Evolutionary conservation across 257 asterid genomes (phyloP).

Genomic region (Jacaranda mimosifolia): DNA sequence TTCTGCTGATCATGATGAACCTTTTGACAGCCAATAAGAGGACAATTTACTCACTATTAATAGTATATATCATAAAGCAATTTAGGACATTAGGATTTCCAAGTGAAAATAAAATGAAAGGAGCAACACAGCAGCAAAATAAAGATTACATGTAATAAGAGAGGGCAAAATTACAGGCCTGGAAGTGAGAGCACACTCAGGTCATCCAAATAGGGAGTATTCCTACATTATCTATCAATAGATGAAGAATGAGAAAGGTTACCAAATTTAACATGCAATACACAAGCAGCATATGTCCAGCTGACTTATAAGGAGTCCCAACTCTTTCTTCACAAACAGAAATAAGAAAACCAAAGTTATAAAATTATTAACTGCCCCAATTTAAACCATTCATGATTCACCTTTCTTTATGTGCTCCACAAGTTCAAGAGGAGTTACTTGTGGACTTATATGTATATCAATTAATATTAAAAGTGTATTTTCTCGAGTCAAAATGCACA

Average conservation of each 20-base stretch:
- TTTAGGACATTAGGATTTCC: constrained; percentile 1
- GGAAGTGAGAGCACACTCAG: too few relatives aligned
- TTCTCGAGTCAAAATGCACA: too few relatives aligned
- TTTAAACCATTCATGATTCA: neutral
- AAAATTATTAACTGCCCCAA: too few relatives aligned
- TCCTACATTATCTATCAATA: constrained; percentile 8
- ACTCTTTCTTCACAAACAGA: too few relatives aligned
- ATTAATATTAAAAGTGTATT: too few relatives aligned
- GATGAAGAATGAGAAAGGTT: constrained; percentile 8
- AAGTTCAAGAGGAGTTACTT: neutral
- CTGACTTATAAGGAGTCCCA: too few relatives aligned
- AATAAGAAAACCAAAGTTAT: too few relatives aligned
- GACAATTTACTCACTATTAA: neutral
- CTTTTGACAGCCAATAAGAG: neutral
- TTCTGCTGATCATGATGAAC: neutral
- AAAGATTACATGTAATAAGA: neutral
- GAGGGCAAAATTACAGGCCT: too few relatives aligned
- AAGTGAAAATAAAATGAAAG: constrained; percentile 10
- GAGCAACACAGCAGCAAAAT: neutral
- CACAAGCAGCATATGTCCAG: neutral
- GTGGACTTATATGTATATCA: neutral
- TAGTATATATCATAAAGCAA: constrained; percentile 8
- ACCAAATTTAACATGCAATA: neutral
- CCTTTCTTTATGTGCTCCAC: neutral
- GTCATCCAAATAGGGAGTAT: too few relatives aligned